phyloP scores from a whole-genome alignment of 768 basidiomycete species.

The Pleurotus sapidus region DNA sequence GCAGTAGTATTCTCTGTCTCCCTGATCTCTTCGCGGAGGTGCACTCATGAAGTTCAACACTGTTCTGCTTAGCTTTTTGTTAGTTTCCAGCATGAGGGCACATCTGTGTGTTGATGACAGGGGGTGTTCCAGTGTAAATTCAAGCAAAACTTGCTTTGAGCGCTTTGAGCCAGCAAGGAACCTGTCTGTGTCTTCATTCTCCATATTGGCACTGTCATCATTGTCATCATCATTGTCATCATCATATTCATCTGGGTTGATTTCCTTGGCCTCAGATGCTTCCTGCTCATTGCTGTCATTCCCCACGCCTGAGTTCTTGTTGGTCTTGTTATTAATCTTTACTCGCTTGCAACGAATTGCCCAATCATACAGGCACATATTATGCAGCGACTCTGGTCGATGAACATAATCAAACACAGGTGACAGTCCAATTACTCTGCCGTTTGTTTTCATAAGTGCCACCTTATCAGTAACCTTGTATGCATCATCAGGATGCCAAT shows the following conservation, averaged over 20 bases:
- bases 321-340: slow-evolving; percentile 3
- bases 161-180: neutral
- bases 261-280: neutral
- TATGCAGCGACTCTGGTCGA: slow-evolving; percentile 16
- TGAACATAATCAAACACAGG: slow-evolving; percentile 24
- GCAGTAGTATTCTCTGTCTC: slow-evolving; percentile 27
- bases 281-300: neutral
- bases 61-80: neutral
- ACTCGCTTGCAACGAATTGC: slow-evolving; percentile 12
- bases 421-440: slow-evolving; percentile 14
- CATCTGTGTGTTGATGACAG: slow-evolving; percentile 4
- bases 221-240: neutral
- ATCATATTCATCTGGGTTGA: slow-evolving; percentile 7
- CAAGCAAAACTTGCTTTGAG: neutral
- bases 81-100: neutral
- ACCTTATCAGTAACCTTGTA: no score
- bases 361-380: slow-evolving; percentile 26
- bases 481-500: no score
- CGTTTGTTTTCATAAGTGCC: no score
- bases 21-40: slow-evolving; percentile 26
- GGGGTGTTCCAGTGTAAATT: neutral
- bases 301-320: neutral
- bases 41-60: slow-evolving; percentile 27
- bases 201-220: neutral
- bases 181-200: neutral